Conservation (phyloP, 2,329 filamentous ascomycete genomes). For the Aspergillus neoniger region DNA sequence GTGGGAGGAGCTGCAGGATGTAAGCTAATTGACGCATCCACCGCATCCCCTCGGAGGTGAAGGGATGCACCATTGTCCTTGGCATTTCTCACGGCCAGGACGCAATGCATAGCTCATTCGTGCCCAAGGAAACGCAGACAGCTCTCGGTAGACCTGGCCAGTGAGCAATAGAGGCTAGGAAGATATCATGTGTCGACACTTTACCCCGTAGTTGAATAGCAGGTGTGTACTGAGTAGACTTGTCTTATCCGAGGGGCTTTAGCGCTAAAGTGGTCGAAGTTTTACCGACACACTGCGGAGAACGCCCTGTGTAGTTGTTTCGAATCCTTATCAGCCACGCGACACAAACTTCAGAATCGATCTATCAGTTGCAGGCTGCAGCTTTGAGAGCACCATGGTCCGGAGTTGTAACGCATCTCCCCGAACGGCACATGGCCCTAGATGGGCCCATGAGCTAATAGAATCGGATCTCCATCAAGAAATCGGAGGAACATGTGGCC, state of each 20-base stretch:
- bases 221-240: too few species aligned
- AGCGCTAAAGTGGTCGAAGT: background rate
- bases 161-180: too few species aligned
- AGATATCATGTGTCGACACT: too few species aligned
- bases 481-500: background rate
- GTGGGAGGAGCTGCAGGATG: background rate
- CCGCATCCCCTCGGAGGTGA: background rate
- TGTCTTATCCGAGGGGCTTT: background rate
- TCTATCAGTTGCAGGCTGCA: background rate
- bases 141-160: too few species aligned
- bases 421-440: background rate
- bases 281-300: too few species aligned
- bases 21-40: background rate
- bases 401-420: background rate
- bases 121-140: too few species aligned
- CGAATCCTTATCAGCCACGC: background rate
- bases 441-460: background rate
- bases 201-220: too few species aligned
- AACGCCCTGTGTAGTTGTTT: too few species aligned
- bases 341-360: background rate
- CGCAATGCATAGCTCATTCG: too few species aligned
- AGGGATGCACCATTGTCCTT: too few species aligned
- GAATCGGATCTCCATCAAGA: background rate
- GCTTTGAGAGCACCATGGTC: background rate
- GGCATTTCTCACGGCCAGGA: too few species aligned